These are phyloP conservation scores for Cladosporium sphaerospermum DNA, from an alignment of 2,329 filamentous ascomycete genomes.

Conservation along the genomic window DNA sequence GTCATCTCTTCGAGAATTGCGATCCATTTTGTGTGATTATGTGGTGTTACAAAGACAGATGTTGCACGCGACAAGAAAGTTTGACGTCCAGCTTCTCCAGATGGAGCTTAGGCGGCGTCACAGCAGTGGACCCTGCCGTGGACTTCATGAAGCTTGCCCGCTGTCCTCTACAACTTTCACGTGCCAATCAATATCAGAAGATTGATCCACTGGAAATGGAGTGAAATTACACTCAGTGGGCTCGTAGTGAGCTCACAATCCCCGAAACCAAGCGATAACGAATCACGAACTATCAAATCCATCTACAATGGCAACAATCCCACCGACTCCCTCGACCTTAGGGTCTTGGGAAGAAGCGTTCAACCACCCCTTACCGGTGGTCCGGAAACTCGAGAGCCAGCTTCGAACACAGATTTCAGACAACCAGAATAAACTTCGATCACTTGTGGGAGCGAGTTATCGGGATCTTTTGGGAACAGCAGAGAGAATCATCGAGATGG, in stretches of 20 bases:
- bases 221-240: background rate
- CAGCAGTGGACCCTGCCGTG: background rate
- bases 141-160: slow-evolving; percentile 2
- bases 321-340: slow-evolving; percentile 40
- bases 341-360: slow-evolving; percentile 63
- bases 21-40: slow-evolving; percentile 18
- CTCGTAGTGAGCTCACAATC: background rate
- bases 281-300: background rate
- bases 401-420: slow-evolving; percentile 56
- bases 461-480: slow-evolving; percentile 86
- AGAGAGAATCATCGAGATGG: slow-evolving; percentile 90
- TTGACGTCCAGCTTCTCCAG: slow-evolving; percentile 9
- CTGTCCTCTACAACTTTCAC: slow-evolving; percentile 5
- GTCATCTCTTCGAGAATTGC: slow-evolving; percentile 21
- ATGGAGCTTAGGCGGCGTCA: background rate
- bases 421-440: slow-evolving; percentile 60
- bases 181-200: background rate
- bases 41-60: slow-evolving; percentile 1
- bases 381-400: slow-evolving; percentile 58
- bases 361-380: slow-evolving; percentile 56
- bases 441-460: slow-evolving; percentile 65
- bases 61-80: slow-evolving; percentile 4
- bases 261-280: background rate
- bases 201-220: background rate
- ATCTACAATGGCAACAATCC: slow-evolving; percentile 3